Evolutionary conservation across 2,329 filamentous ascomycete species (phyloP).

Genomic region (Knoxdaviesia capensis): DNA sequence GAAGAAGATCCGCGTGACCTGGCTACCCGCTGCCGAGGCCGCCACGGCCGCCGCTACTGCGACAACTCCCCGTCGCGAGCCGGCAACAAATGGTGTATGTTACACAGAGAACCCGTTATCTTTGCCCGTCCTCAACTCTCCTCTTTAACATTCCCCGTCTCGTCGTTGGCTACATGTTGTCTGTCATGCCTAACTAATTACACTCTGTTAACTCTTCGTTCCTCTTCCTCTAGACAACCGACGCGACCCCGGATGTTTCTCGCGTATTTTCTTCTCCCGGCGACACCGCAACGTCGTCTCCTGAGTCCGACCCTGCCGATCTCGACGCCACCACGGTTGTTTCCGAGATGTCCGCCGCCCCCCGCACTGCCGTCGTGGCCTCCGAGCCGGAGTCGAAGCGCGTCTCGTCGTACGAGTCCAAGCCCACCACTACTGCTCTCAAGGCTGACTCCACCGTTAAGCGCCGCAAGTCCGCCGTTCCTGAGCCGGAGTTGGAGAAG

Average conservation of each 20-base stretch:
- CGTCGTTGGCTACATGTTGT: neutral
- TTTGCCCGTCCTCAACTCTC: neutral
- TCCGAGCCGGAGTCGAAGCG: slow-evolving; percentile 1
- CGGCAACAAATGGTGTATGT: slow-evolving; percentile 4
- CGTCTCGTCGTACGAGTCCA: neutral
- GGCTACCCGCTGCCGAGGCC: slow-evolving; percentile 43
- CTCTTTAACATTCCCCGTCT: neutral
- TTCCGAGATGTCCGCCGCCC: no score
- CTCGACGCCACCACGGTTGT: slow-evolving; percentile 12
- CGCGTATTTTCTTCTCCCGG: slow-evolving; percentile 24
- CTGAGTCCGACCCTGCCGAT: slow-evolving; percentile 14
- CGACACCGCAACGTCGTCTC: slow-evolving; percentile 13
- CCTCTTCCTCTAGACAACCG: slow-evolving; percentile 10
- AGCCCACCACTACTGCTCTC: neutral
- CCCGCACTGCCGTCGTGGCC: slow-evolving; percentile 22
- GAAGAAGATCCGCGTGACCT: slow-evolving; percentile 87
- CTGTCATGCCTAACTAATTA: neutral
- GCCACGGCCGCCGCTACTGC: slow-evolving; percentile 9
- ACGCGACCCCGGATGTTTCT: slow-evolving; percentile 21
- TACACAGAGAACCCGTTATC: slow-evolving; percentile 2
- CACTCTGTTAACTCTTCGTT: slow-evolving; percentile 1
- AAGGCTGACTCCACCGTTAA: slow-evolving; percentile 2
- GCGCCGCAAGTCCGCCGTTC: slow-evolving; percentile 2
- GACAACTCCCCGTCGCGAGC: slow-evolving; percentile 4
- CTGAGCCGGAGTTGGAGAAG: slow-evolving; percentile 1